Evolutionary conservation across 768 basidiomycete species (phyloP), one percentile per base, ranked within the genome.

Genomic region (Panaeolus papilionaceus): DNA sequence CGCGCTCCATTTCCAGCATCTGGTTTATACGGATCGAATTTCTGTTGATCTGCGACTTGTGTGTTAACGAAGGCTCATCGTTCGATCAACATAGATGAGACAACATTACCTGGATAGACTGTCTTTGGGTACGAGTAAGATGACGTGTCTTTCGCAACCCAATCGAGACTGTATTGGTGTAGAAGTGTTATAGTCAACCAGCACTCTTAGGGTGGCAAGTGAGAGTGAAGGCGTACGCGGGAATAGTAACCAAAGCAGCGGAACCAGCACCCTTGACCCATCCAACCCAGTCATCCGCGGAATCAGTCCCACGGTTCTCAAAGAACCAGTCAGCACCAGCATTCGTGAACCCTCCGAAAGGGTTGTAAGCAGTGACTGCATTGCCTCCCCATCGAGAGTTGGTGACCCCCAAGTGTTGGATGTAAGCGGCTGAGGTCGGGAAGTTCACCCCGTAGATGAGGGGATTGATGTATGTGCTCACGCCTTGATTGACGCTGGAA

Each of bases 241-340:
- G 86, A 47, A 88, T 73, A 4, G 85, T 84, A 61, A 88, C 44
- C 68, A 86, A 70, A 6, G 77, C 75, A 28, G 79, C 73, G 38
- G 82, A 81, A 4, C 84, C 84, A 58, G 84, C 84, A 14, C 70
- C 81, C 10, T 76, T 68, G 38, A 85, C 83, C 84, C 83, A 85
- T 3, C 76, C 83, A 44, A 85, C 64, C 85, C 85, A 87, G 45
- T 75, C 81, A 70, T 87, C 84, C n/a, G 84, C 84, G 38, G 75
- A 73, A 64, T 81, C 80, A 38, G 75, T 76, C 16, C 68, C 77
- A 20, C 86, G 78, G 69, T 87, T 87, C 72, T 87, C 85, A 61
- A 87, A 86, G 73, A 79, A 87, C 86, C 86, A 87, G 67, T 87
- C 86, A 38, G 76, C 80, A 49, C 85, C 86, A 7, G 86, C 86